Percentiles rank a stretch among this genome's conserved stretches.
Conservation (phyloP, 2,329 filamentous ascomycete species). For the Aspergillus brunneoviolaceus region DNA sequence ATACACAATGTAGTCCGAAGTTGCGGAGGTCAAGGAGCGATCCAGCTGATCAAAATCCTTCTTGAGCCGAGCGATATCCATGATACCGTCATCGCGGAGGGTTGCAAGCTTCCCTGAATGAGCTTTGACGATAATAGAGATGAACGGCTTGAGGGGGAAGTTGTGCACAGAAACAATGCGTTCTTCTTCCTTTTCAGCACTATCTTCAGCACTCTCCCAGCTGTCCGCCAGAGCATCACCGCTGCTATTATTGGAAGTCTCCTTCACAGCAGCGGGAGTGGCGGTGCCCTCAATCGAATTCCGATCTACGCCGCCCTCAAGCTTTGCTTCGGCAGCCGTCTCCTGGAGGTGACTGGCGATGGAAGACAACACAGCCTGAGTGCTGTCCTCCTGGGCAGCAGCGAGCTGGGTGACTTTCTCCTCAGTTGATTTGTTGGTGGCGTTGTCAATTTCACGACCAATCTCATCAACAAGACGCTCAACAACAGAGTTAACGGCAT, state of each 20-base stretch:
- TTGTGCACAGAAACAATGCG: constrained; percentile 79
- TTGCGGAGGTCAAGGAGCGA: constrained; percentile 85
- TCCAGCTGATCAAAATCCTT: constrained; percentile 98
- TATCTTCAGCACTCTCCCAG: constrained; percentile 82
- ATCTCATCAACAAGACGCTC: constrained; percentile 63
- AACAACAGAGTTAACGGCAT: constrained; percentile 71
- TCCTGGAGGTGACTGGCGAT: constrained; percentile 36
- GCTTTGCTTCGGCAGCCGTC: constrained; percentile 45
- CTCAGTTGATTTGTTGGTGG: constrained; percentile 58
- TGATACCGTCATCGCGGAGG: constrained; percentile 75
- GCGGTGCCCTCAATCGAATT: constrained; percentile 47
- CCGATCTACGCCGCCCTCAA: constrained; percentile 57
- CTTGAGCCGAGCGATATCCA: constrained; percentile 91
- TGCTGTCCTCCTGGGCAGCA: constrained; percentile 35
- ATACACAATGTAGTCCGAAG: constrained; percentile 88
- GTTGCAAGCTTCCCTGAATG: constrained; percentile 50
- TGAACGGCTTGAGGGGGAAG: constrained; percentile 95
- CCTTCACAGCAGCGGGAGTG: constrained; percentile 49
- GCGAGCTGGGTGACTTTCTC: constrained; percentile 47
- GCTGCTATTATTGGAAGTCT: constrained; percentile 55
- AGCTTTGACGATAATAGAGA: constrained; percentile 71
- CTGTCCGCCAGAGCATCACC: constrained; percentile 69
- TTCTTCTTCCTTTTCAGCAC: constrained; percentile 64
- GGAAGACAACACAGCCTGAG: constrained; percentile 36
- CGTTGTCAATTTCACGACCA: constrained; percentile 63